Evolutionary conservation across 2,329 filamentous ascomycete genomes (phyloP).

Genomic region (Elsinoe australis): DNA sequence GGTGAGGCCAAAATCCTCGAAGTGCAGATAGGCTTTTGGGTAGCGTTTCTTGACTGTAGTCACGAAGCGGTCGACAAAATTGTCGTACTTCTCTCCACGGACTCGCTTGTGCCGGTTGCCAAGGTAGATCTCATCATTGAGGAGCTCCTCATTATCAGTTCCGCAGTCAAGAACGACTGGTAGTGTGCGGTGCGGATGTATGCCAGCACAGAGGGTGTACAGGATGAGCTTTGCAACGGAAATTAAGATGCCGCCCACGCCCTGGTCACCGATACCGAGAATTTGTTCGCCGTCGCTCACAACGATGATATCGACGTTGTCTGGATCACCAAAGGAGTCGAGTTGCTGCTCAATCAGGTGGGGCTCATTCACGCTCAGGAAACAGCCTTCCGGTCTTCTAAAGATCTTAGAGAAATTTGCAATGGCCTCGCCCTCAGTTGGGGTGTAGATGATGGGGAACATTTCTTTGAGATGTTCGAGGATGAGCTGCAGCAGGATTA

Average conservation of each 20-base stretch:
- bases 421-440: slow-evolving; percentile 83
- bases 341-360: slow-evolving; percentile 60
- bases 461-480: slow-evolving; percentile 76
- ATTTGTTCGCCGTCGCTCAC: slow-evolving; percentile 69
- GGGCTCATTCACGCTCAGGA: slow-evolving; percentile 63
- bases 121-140: slow-evolving; percentile 71
- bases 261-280: slow-evolving; percentile 82
- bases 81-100: slow-evolving; percentile 64
- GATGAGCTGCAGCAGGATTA: slow-evolving; percentile 48
- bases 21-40: slow-evolving; percentile 77
- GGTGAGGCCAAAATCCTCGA: slow-evolving; percentile 71
- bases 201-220: slow-evolving; percentile 77
- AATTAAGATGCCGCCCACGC: slow-evolving; percentile 76
- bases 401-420: slow-evolving; percentile 75
- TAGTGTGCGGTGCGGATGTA: slow-evolving; percentile 69
- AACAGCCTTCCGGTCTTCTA: slow-evolving; percentile 70
- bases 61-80: slow-evolving; percentile 70
- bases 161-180: slow-evolving; percentile 81
- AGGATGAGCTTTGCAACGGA: slow-evolving; percentile 75
- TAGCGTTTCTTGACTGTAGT: slow-evolving; percentile 59
- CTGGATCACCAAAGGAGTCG: slow-evolving; percentile 57
- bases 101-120: slow-evolving; percentile 61
- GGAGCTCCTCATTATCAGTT: slow-evolving; percentile 68
- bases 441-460: slow-evolving; percentile 86
- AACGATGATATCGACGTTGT: slow-evolving; percentile 82